These are phyloP conservation scores for Anthracocystis setariae DNA, from an alignment of 1,284 basidiomycete genomes.

Conservation along the genomic window DNA sequence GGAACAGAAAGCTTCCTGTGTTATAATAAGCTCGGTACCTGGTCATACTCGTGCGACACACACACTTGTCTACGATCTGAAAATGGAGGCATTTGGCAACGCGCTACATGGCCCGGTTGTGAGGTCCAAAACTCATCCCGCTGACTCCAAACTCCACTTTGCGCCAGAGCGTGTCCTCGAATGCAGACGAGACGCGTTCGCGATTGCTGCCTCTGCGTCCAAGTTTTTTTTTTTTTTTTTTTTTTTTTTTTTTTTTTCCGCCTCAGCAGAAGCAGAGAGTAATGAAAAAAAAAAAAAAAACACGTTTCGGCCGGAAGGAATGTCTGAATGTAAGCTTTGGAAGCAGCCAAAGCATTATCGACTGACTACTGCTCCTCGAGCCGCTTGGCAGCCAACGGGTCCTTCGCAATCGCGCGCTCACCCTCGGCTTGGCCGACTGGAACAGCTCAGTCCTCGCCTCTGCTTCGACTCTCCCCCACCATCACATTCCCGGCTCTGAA, in stretches of 20 bases:
- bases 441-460: not conserved
- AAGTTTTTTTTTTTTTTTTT: no score
- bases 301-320: constrained; percentile 23
- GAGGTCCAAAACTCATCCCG: not conserved
- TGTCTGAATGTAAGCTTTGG: constrained; percentile 16
- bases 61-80: not conserved
- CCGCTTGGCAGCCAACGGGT: not conserved
- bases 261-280: not conserved
- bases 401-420: not conserved
- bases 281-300: not conserved
- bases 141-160: constrained; percentile 1
- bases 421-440: not conserved
- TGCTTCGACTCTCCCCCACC: constrained; percentile 1
- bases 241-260: no score
- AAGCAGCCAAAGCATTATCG: constrained; percentile 7
- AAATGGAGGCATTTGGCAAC: not conserved
- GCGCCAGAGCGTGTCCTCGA: not conserved
- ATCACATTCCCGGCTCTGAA: not conserved
- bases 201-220: not conserved
- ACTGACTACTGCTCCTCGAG: not conserved
- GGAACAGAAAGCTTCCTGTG: no score
- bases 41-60: constrained; percentile 6
- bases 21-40: not conserved
- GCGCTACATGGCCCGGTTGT: not conserved
- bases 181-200: not conserved